These are phyloP conservation scores for Coemansia guatemalensis DNA, from an alignment of 192 early-diverging fungal genomes.

Conservation along the genomic window DNA sequence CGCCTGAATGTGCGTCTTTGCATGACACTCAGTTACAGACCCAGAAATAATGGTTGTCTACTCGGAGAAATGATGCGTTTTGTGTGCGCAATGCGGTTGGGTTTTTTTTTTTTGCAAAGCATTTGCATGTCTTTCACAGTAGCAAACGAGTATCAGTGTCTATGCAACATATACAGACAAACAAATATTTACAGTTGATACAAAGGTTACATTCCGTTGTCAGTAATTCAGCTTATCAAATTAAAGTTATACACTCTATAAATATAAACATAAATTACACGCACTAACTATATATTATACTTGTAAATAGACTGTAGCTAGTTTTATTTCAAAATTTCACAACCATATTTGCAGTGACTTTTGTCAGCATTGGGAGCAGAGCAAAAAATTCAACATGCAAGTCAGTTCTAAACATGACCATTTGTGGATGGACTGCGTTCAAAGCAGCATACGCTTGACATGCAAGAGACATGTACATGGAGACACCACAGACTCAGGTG, in stretches of 20 bases:
- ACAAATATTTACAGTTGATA: neutral
- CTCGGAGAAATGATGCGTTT: neutral
- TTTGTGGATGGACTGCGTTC: neutral
- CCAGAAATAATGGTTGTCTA: neutral
- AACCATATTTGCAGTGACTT: neutral
- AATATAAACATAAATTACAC: no score
- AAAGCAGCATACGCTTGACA: neutral
- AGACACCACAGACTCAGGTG: neutral
- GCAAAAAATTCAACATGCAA: neutral
- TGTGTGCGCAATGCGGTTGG: neutral
- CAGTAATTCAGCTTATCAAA: no score
- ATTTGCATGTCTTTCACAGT: neutral
- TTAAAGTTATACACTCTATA: no score
- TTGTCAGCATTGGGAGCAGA: neutral
- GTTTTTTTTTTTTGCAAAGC: neutral
- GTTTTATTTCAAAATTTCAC: neutral
- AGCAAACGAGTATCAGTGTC: neutral
- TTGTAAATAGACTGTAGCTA: neutral
- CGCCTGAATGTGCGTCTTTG: neutral
- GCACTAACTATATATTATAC: neutral
- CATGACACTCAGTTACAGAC: neutral
- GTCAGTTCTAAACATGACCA: neutral
- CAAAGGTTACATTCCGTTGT: neutral
- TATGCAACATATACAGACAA: neutral
- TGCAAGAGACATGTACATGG: neutral